Evolutionary conservation across 2,329 filamentous ascomycete species (phyloP).

Genomic region (Hawksworthiomyces lignivorus): DNA sequence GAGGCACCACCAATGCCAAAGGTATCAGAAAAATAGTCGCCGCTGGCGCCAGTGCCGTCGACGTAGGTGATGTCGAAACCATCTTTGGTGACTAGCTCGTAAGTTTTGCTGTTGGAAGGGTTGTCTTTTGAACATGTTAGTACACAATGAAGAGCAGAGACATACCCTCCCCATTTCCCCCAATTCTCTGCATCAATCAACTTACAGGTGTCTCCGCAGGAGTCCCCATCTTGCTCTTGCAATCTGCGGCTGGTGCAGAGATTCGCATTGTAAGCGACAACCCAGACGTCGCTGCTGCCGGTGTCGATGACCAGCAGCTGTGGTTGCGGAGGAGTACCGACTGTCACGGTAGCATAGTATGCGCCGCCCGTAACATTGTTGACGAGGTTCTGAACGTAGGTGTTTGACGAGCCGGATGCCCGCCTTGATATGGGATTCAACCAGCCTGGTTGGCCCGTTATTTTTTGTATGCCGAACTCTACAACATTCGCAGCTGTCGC

Average conservation of each 20-base stretch:
- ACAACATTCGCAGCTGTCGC: slow-evolving; percentile 13
- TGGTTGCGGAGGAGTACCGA: slow-evolving; percentile 51
- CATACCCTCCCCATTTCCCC: too few relatives aligned
- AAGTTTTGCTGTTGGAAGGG: slow-evolving; percentile 39
- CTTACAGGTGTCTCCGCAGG: slow-evolving; percentile 36
- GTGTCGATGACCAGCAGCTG: slow-evolving; percentile 53
- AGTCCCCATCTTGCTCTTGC: slow-evolving; percentile 27
- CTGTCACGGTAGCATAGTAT: slow-evolving; percentile 48
- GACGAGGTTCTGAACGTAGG: slow-evolving; percentile 31
- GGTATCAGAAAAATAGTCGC: slow-evolving; percentile 51
- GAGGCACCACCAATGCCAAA: slow-evolving; percentile 43
- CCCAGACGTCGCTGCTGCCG: slow-evolving; percentile 56
- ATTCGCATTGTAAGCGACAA: slow-evolving; percentile 32
- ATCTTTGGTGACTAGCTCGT: slow-evolving; percentile 29
- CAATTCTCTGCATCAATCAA: not conserved
- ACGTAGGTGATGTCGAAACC: slow-evolving; percentile 57
- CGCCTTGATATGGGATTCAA: slow-evolving; percentile 15
- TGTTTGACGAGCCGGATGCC: slow-evolving; percentile 12
- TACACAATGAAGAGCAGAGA: too few relatives aligned
- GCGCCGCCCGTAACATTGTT: slow-evolving; percentile 49
- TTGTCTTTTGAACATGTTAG: slow-evolving; percentile 27
- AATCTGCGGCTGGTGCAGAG: slow-evolving; percentile 30
- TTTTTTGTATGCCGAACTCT: slow-evolving; percentile 15
- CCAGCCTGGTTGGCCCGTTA: slow-evolving; percentile 11
- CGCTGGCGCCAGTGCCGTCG: slow-evolving; percentile 44